These are phyloP conservation scores for Sarocladiaceae sp. DNA, from an alignment of 2,329 filamentous ascomycete genomes.

Conservation along the genomic window DNA sequence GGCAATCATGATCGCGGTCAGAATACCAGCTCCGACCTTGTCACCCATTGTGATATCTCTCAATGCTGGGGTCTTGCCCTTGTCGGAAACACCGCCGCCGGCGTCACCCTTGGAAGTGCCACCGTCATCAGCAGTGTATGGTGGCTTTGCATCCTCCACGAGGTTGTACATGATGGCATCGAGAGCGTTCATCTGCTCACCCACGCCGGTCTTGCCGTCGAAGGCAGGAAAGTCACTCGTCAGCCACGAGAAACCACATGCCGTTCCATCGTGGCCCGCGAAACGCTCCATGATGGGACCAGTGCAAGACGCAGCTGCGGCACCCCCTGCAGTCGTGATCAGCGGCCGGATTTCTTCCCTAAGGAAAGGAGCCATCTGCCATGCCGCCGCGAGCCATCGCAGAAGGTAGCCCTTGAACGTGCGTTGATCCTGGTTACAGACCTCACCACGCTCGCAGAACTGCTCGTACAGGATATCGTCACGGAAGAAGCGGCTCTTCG, in stretches of 20 bases:
- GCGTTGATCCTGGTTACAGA: constrained; percentile 68
- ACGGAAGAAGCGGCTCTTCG: constrained; percentile 50
- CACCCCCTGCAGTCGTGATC: constrained; percentile 45
- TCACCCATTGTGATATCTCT: constrained; percentile 43
- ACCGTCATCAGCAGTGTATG: constrained; percentile 50
- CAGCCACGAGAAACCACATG: constrained; percentile 67
- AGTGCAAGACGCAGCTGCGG: constrained; percentile 48
- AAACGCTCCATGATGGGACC: constrained; percentile 34
- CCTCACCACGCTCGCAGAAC: constrained; percentile 56
- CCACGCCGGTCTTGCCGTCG: constrained; percentile 59
- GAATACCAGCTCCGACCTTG: constrained; percentile 50
- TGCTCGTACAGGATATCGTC: constrained; percentile 57
- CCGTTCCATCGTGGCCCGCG: constrained; percentile 51
- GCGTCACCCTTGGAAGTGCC: constrained; percentile 54
- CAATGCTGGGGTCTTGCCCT: constrained; percentile 21
- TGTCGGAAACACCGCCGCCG: constrained; percentile 35
- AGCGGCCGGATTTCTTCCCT: constrained; percentile 44
- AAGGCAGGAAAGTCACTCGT: constrained; percentile 36
- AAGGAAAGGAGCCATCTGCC: constrained; percentile 51
- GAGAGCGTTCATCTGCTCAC: constrained; percentile 66
- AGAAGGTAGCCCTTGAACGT: constrained; percentile 73
- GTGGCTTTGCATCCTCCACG: constrained; percentile 35
- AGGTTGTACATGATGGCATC: constrained; percentile 60
- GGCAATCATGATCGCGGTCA: constrained; percentile 46
- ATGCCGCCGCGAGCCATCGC: constrained; percentile 58